Evolutionary conservation across 257 asterid genomes (phyloP).

Genomic region (Solanum peruvianum): DNA sequence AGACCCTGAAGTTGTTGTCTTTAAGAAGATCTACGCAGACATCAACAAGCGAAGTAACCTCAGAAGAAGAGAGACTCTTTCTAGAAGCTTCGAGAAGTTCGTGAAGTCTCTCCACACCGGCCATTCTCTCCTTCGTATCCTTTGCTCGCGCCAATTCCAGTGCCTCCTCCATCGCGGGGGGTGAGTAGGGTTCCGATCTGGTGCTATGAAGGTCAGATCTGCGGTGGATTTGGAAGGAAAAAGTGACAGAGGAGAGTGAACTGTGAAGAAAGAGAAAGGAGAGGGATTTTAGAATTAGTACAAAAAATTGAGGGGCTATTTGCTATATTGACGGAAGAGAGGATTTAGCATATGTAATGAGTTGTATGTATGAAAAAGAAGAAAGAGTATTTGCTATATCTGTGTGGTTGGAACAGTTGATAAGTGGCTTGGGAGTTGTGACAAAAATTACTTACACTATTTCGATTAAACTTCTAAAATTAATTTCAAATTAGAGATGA

Average conservation of each 20-base stretch:
- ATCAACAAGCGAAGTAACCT: slow-evolving; percentile 81
- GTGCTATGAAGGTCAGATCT: slow-evolving; percentile 18
- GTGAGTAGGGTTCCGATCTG: slow-evolving; percentile 41
- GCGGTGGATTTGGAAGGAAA: background rate
- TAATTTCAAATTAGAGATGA: background rate
- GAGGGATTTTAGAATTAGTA: slow-evolving; percentile 6
- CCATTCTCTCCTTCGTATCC: slow-evolving; percentile 99
- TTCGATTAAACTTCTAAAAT: background rate
- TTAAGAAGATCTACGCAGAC: slow-evolving; percentile 90
- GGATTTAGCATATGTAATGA: background rate
- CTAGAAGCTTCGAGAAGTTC: slow-evolving; percentile 87
- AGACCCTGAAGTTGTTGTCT: slow-evolving; percentile 88
- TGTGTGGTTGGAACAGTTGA: slow-evolving; percentile 8
- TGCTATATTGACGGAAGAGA: background rate
- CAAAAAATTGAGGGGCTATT: background rate
- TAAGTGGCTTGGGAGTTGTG: background rate
- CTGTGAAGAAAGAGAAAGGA: background rate
- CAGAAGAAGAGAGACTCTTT: slow-evolving; percentile 59
- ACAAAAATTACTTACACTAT: background rate
- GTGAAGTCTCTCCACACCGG: slow-evolving; percentile 92
- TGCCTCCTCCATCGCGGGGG: slow-evolving; percentile 81
- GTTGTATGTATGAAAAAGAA: background rate
- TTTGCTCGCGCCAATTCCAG: slow-evolving; percentile 87
- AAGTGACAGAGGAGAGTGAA: slow-evolving; percentile 12
- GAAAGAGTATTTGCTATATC: slow-evolving; percentile 10